These are phyloP conservation scores for Mitragyna speciosa DNA, from an alignment of 257 asterid genomes.

Conservation along the genomic window DNA sequence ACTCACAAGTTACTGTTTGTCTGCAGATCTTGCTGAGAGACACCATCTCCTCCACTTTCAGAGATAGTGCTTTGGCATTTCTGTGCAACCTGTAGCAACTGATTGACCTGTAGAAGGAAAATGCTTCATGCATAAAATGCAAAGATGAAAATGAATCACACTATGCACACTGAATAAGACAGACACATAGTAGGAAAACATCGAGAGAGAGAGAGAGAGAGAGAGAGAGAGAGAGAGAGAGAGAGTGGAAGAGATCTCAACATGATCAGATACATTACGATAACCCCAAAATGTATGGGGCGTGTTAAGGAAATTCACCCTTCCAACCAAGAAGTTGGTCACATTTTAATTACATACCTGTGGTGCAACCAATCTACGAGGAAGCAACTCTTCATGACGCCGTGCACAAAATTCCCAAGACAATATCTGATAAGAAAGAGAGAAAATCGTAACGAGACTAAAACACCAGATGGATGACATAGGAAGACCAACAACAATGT, in stretches of 20 bases:
- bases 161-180: background rate
- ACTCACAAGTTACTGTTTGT: conserved; percentile 88
- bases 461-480: background rate
- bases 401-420: conserved; percentile 98
- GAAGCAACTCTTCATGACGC: conserved; percentile 95
- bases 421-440: conserved; percentile 46
- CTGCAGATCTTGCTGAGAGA: conserved; percentile 83
- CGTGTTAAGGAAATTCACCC: too few species aligned
- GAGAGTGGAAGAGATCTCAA: background rate
- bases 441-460: conserved; percentile 1
- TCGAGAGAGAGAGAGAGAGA: background rate
- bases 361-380: conserved; percentile 89
- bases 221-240: too few species aligned
- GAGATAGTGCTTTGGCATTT: conserved; percentile 89
- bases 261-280: background rate
- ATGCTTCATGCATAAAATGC: background rate
- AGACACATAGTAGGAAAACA: too few species aligned
- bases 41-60: conserved; percentile 85
- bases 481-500: conserved; percentile 3
- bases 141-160: background rate
- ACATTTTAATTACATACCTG: conserved; percentile 51
- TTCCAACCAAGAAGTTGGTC: background rate
- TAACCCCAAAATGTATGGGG: too few species aligned
- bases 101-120: conserved; percentile 70
- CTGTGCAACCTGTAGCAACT: conserved; percentile 90